Base-by-base conservation (phyloP, 441 rosid genomes). In the Geranium incanum region DNA sequence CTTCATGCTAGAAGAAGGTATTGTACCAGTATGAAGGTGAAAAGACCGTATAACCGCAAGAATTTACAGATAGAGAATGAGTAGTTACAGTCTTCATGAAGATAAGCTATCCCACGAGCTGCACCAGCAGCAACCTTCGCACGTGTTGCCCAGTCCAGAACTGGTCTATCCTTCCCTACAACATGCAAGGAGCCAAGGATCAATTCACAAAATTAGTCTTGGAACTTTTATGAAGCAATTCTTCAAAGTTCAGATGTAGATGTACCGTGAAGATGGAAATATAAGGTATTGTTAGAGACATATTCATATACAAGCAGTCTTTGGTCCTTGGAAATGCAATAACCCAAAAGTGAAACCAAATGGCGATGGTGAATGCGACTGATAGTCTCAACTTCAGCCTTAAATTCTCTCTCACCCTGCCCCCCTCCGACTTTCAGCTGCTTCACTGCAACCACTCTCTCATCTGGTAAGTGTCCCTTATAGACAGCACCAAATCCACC, bases 101-200 rank as follows among this genome's bases (percentile, higher is more conserved):
- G 93, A 84, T 94, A 94, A 75, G 94, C 94, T 78, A 92, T 70
- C 72, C 97, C 99, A 75, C 97, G 99, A 81, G 97, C 97, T 36
- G 94, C 99, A 73, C 99, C 99, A 72, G 82, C 86, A 73, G 95
- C 95, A 70, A 90, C 78, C 84, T 81, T 94, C 16, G 92, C 78
- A 41, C 97, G 97, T 59, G 80, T 81, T 75, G 76, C 84, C 97
- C 97, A 94, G 71, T 86, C 90, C 37, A 92, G 75, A 75, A 84
- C 89, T 0, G 87, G 88, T 71, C 81, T 78, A 38, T 80, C 86
- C 79, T 82, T 78, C 41, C 83, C 98, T 91, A 81, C 68, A 71
- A 67, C 62, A 68, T 48, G 59, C 36, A 73, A 76, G n/a, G 70
- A 72, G 38, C 41, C 36, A 73, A 76, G n/a, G 70, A 72, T 43